Evolutionary conservation across 78 protist species (phyloP).

Genomic region (Dictyostelium purpureum): DNA sequence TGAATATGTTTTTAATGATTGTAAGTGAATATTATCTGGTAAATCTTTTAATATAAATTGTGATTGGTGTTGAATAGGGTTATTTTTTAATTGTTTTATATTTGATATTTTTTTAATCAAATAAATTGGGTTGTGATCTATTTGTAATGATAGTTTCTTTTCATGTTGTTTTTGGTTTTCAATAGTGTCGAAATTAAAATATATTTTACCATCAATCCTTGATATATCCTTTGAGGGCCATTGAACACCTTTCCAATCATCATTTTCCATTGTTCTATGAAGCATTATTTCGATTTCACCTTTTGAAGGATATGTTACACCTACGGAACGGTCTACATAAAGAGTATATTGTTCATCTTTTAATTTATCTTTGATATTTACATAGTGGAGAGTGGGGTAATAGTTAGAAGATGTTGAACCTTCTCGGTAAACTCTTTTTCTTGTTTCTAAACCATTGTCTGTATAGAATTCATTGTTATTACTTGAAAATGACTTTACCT

Average conservation of each 20-base stretch:
- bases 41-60: too few species aligned
- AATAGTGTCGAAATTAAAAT: background rate
- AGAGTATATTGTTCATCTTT: background rate
- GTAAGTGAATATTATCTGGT: background rate
- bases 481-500: background rate
- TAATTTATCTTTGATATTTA: too few species aligned
- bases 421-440: conserved; percentile 5
- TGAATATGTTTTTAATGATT: background rate
- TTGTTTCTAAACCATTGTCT: conserved; percentile 55
- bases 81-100: too few species aligned
- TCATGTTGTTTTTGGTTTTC: too few species aligned
- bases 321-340: conserved; percentile 13
- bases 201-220: conserved; percentile 16
- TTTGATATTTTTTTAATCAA: conserved; percentile 5
- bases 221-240: background rate
- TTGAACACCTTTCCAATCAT: conserved; percentile 37
- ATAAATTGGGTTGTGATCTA: background rate
- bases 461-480: conserved; percentile 27
- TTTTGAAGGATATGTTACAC: background rate
- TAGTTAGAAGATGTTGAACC: background rate
- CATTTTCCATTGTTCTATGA: conserved; percentile 36
- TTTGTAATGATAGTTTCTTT: too few species aligned
- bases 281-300: conserved; percentile 60
- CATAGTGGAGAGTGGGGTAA: conserved; percentile 24
- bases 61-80: too few species aligned